A percentile compares a stretch with the other conserved stretches of the same genome.
These are phyloP conservation scores for Colletotrichum sp. DNA, from an alignment of 2,329 filamentous ascomycete genomes.

Conservation along the genomic window DNA sequence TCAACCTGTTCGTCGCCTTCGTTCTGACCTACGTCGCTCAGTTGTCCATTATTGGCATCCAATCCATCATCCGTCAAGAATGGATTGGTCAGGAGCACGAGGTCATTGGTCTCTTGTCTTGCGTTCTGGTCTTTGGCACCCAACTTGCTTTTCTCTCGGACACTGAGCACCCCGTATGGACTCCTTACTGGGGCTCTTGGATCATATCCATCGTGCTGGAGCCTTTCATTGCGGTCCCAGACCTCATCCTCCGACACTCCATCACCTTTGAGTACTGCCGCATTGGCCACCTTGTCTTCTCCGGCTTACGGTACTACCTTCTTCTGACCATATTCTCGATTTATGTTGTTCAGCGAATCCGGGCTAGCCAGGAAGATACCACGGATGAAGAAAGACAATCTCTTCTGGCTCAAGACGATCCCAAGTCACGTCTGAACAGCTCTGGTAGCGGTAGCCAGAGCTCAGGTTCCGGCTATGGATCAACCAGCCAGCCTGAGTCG, in stretches of 20 bases:
- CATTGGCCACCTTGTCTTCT: slow-evolving; percentile 15
- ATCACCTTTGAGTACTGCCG: slow-evolving; percentile 23
- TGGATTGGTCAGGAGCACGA: slow-evolving; percentile 53
- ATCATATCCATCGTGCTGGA: slow-evolving; percentile 64
- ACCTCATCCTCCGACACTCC: slow-evolving; percentile 29
- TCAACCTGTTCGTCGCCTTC: slow-evolving; percentile 50
- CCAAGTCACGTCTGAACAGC: slow-evolving; percentile 25
- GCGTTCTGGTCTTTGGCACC: slow-evolving; percentile 67
- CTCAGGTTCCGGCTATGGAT: slow-evolving; percentile 43
- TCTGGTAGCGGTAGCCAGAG: slow-evolving; percentile 24
- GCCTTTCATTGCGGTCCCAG: slow-evolving; percentile 42
- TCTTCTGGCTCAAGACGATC: slow-evolving; percentile 46
- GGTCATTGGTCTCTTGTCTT: slow-evolving; percentile 64
- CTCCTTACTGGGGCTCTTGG: slow-evolving; percentile 69
- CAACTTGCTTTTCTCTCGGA: slow-evolving; percentile 61
- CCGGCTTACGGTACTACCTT: slow-evolving; percentile 12
- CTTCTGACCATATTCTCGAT: slow-evolving; percentile 11
- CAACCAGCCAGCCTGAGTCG: slow-evolving; percentile 53
- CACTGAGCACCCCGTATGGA: slow-evolving; percentile 58
- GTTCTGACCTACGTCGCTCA: slow-evolving; percentile 55
- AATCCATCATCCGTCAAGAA: slow-evolving; percentile 34
- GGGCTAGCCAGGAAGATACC: slow-evolving; percentile 25
- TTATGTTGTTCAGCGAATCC: slow-evolving; percentile 17
- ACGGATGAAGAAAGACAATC: slow-evolving; percentile 64
- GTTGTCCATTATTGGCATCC: slow-evolving; percentile 42